Base-by-base conservation (phyloP, 2,329 filamentous ascomycete genomes). In the Ophiobolus disseminans region DNA sequence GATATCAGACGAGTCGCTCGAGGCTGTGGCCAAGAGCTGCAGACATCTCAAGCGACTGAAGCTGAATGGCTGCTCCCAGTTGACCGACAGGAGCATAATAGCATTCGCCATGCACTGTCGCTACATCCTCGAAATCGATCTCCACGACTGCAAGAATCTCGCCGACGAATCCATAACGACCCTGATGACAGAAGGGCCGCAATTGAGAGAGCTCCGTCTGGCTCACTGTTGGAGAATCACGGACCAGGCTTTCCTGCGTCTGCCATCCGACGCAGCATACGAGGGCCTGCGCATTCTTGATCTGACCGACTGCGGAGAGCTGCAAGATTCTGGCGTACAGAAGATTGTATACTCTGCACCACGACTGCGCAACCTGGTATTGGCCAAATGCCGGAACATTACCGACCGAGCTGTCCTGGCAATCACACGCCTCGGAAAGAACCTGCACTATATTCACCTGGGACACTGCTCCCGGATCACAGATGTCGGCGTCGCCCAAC, bases 71-170 rank as follows among this genome's bases (percentile, higher is more conserved):
- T 96, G 94, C 69, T 74, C 76, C n/a, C 89, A 96, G 73, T 78
- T 97, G 25, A 91, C 88, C 30, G 91, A 97, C 69, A 80, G 82
- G 39, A 87, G 91, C 5, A 87, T 97, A 55, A 79, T 90, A 49
- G 89, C 91, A 3, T 95, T 99, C 69, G 93, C 94, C 5, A 80
- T 86, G 36, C 85, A 95, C 73, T 97, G 93, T 70, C 90, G 87
- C 10, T 93, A 96, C 59, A 91, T 99, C 23, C 86, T 99, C 54
- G 94, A 99, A 73, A 96, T 99, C 53, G 94, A 99, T 70, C 83
- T 99, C 11, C 90, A 96, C 62, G 88, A 91, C 62, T 96, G 94
- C 77, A 82, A 80, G 45, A 82, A 86, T 36, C 86, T 99, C 58
- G 89, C 89, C 54, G 94, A 95, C 68, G 83, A 86, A 19, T 90